These are phyloP conservation scores for Atractiella rhizophila DNA, from an alignment of 768 basidiomycete genomes.

Conservation along the genomic window DNA sequence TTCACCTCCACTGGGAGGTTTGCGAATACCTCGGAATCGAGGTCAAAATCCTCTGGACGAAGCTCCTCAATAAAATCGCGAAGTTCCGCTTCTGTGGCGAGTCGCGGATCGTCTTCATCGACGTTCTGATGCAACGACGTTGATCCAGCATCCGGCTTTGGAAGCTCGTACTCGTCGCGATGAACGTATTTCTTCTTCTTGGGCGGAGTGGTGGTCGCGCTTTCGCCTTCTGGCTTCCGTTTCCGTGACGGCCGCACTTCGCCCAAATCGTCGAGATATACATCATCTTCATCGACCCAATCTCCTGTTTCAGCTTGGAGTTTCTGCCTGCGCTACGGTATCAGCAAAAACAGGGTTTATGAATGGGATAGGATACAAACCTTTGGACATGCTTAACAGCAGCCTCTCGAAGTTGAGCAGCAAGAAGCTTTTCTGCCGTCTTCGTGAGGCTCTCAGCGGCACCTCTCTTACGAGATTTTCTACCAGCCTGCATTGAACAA, in stretches of 20 bases:
- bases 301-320: constrained; percentile 28
- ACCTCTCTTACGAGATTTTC: constrained; percentile 73
- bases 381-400: constrained; percentile 39
- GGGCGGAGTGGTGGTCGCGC: constrained; percentile 16
- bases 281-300: constrained; percentile 40
- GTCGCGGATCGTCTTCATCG: constrained; percentile 58
- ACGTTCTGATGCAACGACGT: constrained; percentile 37
- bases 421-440: constrained; percentile 70
- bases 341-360: background rate
- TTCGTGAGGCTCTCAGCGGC: constrained; percentile 63
- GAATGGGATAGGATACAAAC: constrained; percentile 13
- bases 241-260: constrained; percentile 4
- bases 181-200: constrained; percentile 24
- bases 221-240: background rate
- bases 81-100: constrained; percentile 90
- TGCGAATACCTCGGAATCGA: constrained; percentile 64
- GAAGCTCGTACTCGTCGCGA: constrained; percentile 69
- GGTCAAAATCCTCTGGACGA: constrained; percentile 83
- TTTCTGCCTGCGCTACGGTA: constrained; percentile 24
- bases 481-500: constrained; percentile 35
- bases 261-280: constrained; percentile 68
- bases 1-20: constrained; percentile 87
- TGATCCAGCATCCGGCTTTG: constrained; percentile 38
- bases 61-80: constrained; percentile 83
- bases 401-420: constrained; percentile 73